Evolutionary conservation across 2,329 filamentous ascomycete genomes (phyloP).

Genomic region (Thelonectria discophora): DNA sequence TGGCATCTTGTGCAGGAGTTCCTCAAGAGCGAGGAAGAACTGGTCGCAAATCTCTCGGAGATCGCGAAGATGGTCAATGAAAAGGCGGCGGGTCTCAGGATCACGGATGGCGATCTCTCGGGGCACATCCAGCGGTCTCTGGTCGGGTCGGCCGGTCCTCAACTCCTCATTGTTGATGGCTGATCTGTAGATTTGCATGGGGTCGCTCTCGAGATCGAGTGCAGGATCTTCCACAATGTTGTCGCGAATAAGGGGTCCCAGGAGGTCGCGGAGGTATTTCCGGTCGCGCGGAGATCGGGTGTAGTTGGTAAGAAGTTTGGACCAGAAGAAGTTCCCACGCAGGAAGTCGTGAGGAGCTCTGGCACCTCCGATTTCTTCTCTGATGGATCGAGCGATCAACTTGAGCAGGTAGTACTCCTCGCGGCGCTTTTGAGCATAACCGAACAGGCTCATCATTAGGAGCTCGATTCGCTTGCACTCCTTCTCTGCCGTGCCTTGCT

Average conservation of each 20-base stretch:
- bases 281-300: slow-evolving; percentile 90
- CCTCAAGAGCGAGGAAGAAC: slow-evolving; percentile 83
- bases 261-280: slow-evolving; percentile 87
- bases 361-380: slow-evolving; percentile 83
- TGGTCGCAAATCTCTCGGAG: slow-evolving; percentile 94
- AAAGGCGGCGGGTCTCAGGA: slow-evolving; percentile 87
- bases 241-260: slow-evolving; percentile 86
- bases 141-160: slow-evolving; percentile 84
- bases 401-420: slow-evolving; percentile 98
- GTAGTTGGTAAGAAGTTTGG: slow-evolving; percentile 85
- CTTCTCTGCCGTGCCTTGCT: slow-evolving; percentile 86
- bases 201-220: slow-evolving; percentile 94
- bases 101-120: slow-evolving; percentile 96
- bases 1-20: slow-evolving; percentile 86
- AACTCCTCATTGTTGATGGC: slow-evolving; percentile 98
- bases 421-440: slow-evolving; percentile 93
- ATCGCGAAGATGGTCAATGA: slow-evolving; percentile 94
- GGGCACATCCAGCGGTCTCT: slow-evolving; percentile 82
- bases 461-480: slow-evolving; percentile 93
- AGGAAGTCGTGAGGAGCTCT: slow-evolving; percentile 82
- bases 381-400: slow-evolving; percentile 81
- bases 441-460: slow-evolving; percentile 95
- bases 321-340: slow-evolving; percentile 93
- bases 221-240: slow-evolving; percentile 93
- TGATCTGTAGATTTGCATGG: slow-evolving; percentile 94